Percentiles rank a stretch among this genome's conserved stretches.
Evolutionary conservation across 805 yeast genomes (phyloP).

Genomic region (Candida tallmaniae): DNA sequence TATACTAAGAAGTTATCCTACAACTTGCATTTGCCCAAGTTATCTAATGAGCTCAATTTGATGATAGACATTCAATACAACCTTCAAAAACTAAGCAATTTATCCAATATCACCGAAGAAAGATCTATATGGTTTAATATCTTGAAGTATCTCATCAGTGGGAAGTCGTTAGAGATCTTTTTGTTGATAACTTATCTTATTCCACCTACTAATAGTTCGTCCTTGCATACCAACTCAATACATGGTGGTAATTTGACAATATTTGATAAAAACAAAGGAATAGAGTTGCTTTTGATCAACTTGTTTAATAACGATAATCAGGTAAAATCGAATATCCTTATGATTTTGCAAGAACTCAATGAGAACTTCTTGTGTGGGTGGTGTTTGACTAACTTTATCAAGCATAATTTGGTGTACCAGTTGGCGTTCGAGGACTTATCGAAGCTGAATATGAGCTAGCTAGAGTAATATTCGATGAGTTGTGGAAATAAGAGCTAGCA

Average conservation of each 20-base stretch:
- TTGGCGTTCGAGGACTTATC: constrained; percentile 35
- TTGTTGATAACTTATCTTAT: constrained; percentile 36
- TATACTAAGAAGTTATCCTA: constrained; percentile 28
- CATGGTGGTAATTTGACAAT: constrained; percentile 39
- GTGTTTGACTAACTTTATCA: constrained; percentile 35
- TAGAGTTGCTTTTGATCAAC: constrained; percentile 37
- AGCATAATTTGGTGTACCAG: constrained; percentile 35
- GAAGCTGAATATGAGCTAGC: not conserved
- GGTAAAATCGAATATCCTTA: constrained; percentile 34
- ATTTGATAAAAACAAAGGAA: constrained; percentile 42
- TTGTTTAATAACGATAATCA: constrained; percentile 39
- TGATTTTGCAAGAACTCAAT: constrained; percentile 40
- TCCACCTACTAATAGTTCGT: constrained; percentile 37
- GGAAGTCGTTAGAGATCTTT: constrained; percentile 36
- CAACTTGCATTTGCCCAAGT: constrained; percentile 29
- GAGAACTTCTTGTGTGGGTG: constrained; percentile 43
- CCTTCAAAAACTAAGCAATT: constrained; percentile 29
- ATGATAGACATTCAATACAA: constrained; percentile 42
- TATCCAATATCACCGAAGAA: constrained; percentile 17
- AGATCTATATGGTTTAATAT: constrained; percentile 38
- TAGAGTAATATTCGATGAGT: too few relatives aligned
- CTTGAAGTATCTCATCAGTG: constrained; percentile 38
- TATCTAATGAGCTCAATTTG: constrained; percentile 37
- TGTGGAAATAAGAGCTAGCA: too few relatives aligned
- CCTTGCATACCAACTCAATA: constrained; percentile 31